Evolutionary conservation across 495 filamentous ascomycete genomes (phyloP).

Genomic region (Amphirosellinia nigrospora): DNA sequence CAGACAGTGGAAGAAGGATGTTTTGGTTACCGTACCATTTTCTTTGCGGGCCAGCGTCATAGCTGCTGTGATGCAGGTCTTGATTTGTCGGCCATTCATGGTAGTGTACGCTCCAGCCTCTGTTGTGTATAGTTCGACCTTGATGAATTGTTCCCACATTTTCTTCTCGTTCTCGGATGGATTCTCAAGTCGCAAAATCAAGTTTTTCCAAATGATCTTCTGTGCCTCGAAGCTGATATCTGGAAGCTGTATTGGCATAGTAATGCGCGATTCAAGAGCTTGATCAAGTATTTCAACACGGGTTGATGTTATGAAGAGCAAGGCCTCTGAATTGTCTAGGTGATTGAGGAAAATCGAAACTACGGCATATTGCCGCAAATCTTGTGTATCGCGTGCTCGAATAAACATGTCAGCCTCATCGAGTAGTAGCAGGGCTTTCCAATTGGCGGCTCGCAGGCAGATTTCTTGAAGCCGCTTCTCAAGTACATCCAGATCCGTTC

Average conservation of each 20-base stretch:
- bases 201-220: not conserved
- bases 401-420: slow-evolving; percentile 8
- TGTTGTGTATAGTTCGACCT: not conserved
- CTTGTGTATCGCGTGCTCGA: not conserved
- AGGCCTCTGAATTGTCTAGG: not conserved
- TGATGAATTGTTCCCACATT: not conserved
- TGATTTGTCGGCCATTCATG: slow-evolving; percentile 6
- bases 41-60: not conserved
- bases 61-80: not conserved
- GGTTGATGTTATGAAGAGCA: not conserved
- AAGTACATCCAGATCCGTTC: not conserved
- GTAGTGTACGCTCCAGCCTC: not conserved
- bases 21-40: not conserved
- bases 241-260: not conserved
- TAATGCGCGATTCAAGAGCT: not conserved
- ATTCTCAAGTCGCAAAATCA: not conserved
- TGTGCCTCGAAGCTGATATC: not conserved
- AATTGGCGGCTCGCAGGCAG: not conserved
- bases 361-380: not conserved
- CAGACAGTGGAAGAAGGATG: no score
- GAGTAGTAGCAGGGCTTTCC: not conserved
- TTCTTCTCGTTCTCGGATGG: not conserved
- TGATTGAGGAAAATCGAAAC: not conserved
- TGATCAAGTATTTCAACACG: not conserved
- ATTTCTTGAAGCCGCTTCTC: not conserved